Base-by-base conservation (phyloP, 768 basidiomycete species). In the Suillus cothurnatus region DNA sequence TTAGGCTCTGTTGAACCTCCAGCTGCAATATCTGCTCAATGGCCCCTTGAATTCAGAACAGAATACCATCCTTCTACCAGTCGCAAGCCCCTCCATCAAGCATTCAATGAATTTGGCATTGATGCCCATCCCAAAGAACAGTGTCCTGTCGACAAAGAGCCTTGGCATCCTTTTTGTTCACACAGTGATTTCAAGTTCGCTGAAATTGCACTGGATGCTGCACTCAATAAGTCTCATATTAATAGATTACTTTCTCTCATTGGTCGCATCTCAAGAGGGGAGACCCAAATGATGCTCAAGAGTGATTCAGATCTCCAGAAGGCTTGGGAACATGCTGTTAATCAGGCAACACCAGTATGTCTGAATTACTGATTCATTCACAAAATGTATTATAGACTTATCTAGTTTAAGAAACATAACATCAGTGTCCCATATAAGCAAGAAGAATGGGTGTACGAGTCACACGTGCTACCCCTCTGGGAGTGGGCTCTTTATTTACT, bases 1-100 rank as follows among this genome's bases (percentile, higher is more conserved):
- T 14, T 6, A 47, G 47, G 47, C 12, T 47, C 47, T 47, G n/a
- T 6, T 12, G n/a, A 47, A 47, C 47, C 47, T 23, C 47, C 1
- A 3, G n/a, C 47, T 23, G n/a, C 47, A 23, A 23, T 23, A 12
- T 14, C 47, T 12, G 11, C n/a, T 47, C 47, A 23, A 47, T 6
- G 12, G 47, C 47, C 12, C 11, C 11, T 47, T 1, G 55, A 66
- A 14, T 68, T 77, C 67, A 70, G 65, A 62, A 71, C 68, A 0
- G 67, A 74, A 47, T 76, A 67, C 45, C 75, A 78, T 59, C 72
- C 71, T 15, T 49, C 61, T n/a, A 68, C 70, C 66, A 56, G 64
- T 11, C 52, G 38, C 4, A 43, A 61, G 3, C 36, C 65, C 1
- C 53, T 59, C 6, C 62, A 70, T 50, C 56, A 69, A n/a, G 61